A percentile compares a stretch with the other conserved stretches of the same genome.
phyloP scores from a whole-genome alignment of 1,139 yeast species.

The Suhomyces wounanorum region DNA sequence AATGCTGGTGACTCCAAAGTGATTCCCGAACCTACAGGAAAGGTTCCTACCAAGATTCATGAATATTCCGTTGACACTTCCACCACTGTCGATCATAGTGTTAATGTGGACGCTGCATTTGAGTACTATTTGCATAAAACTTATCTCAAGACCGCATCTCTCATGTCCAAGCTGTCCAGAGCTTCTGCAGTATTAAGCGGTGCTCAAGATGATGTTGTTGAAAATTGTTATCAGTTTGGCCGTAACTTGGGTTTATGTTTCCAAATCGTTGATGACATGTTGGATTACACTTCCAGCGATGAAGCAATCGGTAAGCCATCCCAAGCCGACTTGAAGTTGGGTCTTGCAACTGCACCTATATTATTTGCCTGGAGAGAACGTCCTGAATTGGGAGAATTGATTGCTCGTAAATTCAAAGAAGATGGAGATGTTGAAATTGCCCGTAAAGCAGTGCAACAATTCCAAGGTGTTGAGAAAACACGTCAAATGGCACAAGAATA shows the following conservation, averaged over 20 bases:
- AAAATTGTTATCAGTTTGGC: constrained; percentile 88
- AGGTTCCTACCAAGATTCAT: constrained; percentile 59
- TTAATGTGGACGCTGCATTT: constrained; percentile 82
- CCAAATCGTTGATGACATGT: constrained; percentile 94
- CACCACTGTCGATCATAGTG: constrained; percentile 55
- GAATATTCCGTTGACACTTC: constrained; percentile 53
- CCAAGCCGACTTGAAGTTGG: constrained; percentile 90
- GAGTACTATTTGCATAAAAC: constrained; percentile 95
- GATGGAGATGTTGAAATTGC: constrained; percentile 87
- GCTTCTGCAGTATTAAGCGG: constrained; percentile 95
- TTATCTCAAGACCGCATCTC: constrained; percentile 89
- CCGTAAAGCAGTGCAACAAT: constrained; percentile 66
- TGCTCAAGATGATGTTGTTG: constrained; percentile 70
- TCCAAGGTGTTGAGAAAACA: constrained; percentile 78
- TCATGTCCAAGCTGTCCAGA: constrained; percentile 93
- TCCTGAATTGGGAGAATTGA: constrained; percentile 81
- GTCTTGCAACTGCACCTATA: constrained; percentile 96
- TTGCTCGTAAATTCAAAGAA: constrained; percentile 75
- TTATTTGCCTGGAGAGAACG: constrained; percentile 89
- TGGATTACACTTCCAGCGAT: constrained; percentile 88
- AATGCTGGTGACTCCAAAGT: constrained; percentile 52
- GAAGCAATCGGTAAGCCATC: constrained; percentile 89
- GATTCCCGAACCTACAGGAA: constrained; percentile 65
- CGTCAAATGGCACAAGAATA: constrained; percentile 74
- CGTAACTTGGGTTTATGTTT: constrained; percentile 92